Conservation (phyloP, 257 asterid species). For the Apocynum venetum region DNA sequence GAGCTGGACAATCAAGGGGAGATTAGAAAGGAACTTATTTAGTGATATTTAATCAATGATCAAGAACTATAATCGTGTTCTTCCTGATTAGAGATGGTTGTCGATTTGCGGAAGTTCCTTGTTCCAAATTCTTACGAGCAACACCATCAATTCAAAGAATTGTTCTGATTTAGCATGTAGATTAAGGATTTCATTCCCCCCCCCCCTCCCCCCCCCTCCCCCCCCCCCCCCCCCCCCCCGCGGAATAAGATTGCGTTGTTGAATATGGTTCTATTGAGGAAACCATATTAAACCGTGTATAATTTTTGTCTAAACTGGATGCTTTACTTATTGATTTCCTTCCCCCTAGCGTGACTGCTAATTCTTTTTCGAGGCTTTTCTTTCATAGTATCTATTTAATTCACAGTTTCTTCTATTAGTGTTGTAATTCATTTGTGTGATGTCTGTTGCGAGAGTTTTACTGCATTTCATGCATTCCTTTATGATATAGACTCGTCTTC, state of each 20-base stretch:
- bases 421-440: background rate
- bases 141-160: background rate
- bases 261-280: background rate
- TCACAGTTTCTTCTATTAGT: background rate
- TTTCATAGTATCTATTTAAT: background rate
- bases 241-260: constrained; percentile 28
- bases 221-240: background rate
- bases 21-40: constrained; percentile 40
- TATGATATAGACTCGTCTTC: too few relatives aligned
- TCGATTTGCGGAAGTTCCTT: background rate
- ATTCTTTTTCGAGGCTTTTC: background rate
- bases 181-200: constrained; percentile 21
- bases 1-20: constrained; percentile 88
- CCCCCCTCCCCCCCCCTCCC: background rate
- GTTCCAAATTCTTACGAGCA: constrained; percentile 3
- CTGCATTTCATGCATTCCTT: background rate
- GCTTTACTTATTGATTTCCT: background rate
- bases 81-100: constrained; percentile 22
- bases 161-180: constrained; percentile 31
- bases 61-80: constrained; percentile 20
- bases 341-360: background rate
- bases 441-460: background rate
- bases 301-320: background rate
- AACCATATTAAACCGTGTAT: background rate
- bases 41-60: constrained; percentile 20